Conservation (phyloP, 345 rosid genomes). For the Lepidium aucheri region DNA sequence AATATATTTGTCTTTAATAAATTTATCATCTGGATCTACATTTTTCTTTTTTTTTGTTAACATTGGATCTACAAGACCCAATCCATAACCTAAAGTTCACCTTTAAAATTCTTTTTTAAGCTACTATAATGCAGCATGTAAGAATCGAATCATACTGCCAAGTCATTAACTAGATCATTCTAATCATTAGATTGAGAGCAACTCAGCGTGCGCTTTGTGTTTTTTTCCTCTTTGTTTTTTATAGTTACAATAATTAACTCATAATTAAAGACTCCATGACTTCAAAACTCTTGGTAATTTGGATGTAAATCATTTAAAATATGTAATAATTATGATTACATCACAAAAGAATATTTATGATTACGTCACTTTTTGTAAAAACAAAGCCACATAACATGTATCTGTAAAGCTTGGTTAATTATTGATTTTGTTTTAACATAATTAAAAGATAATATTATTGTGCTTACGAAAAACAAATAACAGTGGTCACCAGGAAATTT, state of each 20-base stretch:
- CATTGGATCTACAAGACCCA: no score
- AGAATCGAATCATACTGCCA: no score
- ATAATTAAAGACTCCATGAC: background rate
- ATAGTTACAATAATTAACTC: background rate
- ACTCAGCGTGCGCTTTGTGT: no score
- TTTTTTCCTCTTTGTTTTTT: background rate
- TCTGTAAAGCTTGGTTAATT: background rate
- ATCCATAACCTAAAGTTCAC: no score
- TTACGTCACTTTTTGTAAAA: background rate
- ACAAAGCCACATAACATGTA: background rate
- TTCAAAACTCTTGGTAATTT: background rate
- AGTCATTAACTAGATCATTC: no score
- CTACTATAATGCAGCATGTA: no score
- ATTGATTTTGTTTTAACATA: background rate
- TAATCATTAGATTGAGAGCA: no score
- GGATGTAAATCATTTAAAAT: background rate
- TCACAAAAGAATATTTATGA: background rate
- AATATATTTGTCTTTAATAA: no score
- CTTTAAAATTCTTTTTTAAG: no score
- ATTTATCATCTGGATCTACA: no score
- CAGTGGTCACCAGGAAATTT: slow-evolving; percentile 14
- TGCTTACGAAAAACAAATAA: background rate
- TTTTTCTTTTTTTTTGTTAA: no score
- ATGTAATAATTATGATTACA: background rate
- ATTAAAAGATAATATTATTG: background rate